Percentiles rank a stretch among this genome's conserved stretches.
Conservation (phyloP, 345 rosid species). For the Cardamine resedifolia region DNA sequence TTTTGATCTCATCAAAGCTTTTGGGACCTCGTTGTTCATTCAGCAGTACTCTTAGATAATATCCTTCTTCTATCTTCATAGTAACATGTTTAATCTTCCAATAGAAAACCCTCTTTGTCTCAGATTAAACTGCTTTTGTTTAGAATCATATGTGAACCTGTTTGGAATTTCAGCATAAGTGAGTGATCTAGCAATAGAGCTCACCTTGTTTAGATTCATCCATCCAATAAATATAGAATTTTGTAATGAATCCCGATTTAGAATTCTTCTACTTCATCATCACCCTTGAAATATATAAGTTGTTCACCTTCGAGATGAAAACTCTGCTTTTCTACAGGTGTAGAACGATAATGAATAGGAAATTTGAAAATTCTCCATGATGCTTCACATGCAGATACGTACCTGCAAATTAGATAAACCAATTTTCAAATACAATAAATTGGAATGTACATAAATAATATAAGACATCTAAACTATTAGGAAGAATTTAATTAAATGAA, state of each 20-base stretch:
- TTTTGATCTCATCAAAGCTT: not conserved
- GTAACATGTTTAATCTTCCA: not conserved
- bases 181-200: too few relatives aligned
- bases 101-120: not conserved
- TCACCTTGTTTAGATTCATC: too few relatives aligned
- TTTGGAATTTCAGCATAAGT: too few relatives aligned
- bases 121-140: not conserved
- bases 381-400: not conserved
- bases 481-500: too few relatives aligned
- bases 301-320: not conserved
- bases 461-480: too few relatives aligned
- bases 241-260: not conserved
- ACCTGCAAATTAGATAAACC: not conserved
- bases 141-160: too few relatives aligned
- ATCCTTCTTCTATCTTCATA: not conserved
- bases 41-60: not conserved
- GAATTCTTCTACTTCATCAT: not conserved
- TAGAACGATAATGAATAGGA: too few relatives aligned
- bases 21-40: not conserved
- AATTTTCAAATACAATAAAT: too few relatives aligned
- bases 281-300: not conserved
- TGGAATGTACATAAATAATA: too few relatives aligned
- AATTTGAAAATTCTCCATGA: not conserved
- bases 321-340: accelerated
- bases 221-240: not conserved